Evolutionary conservation across 208 protist species (phyloP), one percentile per base, ranked within the genome.

Genomic region (Trypanosoma scelopori): DNA sequence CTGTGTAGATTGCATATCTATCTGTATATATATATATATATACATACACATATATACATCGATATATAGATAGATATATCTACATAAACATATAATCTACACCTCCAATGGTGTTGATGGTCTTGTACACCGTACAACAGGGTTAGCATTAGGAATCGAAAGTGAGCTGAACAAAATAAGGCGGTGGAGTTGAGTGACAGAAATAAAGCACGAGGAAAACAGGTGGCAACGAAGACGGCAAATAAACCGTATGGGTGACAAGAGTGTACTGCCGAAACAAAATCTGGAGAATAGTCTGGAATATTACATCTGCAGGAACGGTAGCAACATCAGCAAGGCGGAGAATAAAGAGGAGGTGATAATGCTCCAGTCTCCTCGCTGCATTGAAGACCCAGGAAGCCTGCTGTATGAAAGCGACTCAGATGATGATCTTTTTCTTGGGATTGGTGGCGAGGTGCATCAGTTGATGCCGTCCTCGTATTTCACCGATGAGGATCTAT

Each of bases 371-470:
- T 55, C 28, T 5, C 7, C 23, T 15, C 15, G 12, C 6, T 25
- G 53, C 37, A 5, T 30, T 20, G 0, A 64, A 20, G 6, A n/a
- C 32, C 41, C 15, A 43, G 45, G 28, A 13, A 27, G 25, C 22
- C 28, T 47, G 5, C n/a, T 57, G 12, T 25, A 25, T 46, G 30
- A 56, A 30, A 47, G 37, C 46, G 48, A 47, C 16, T 66, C 61
- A 5, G 61, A 66, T 20, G 61, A 66, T 45, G 61, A 66, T 5
- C 30, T 66, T n/a, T 56, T 66, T 25, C 16, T 58, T 25, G 39
- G 16, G 4, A 9, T 27, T 20, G 16, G 15, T 37, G 23, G 32
- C 47, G 49, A 42, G 3, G 47, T 23, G 39, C 27, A 48, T 7
- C 22, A 41, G 2, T 28, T 66, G 50, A 25, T 28, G 13, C 61